Evolutionary conservation across 1,284 basidiomycete genomes (phyloP), one percentile per base, ranked within the genome.

Genomic region (Papiliotrema fonsecae): DNA sequence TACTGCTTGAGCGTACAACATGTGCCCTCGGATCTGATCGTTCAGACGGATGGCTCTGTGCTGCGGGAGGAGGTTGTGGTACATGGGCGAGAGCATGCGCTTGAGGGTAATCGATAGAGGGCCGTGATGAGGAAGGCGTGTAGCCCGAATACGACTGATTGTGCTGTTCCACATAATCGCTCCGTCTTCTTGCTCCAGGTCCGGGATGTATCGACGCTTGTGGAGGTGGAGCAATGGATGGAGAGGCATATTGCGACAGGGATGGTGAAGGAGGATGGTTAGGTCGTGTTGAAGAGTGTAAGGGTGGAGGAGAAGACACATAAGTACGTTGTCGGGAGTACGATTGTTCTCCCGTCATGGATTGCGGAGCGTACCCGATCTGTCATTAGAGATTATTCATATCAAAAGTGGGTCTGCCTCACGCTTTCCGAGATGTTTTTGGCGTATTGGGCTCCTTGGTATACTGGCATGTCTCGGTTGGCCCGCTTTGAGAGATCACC

Each of bases 61-160:
- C 86, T 0, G 79, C 79, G 1, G 88, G 87, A 6, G 90, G 88
- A 0, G 85, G 86, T 19, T 87, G 81, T 30, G 86, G 77, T 6
- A 86, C 76, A 10, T 82, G 79, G 39, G 79, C 57, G 10, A 75
- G 55, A 44, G 64, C 46, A 77, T 81, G 41, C 82, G 80, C 58
- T 84, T 68, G 82, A 2, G 88, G 90, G 58, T 93, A 93, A 67
- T 89, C 88, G 53, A 93, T 86, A 0, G 71, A 54, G 0, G 80
- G 52, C 47, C 57, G 51, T 5, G 61, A 47, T 6, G 52, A 35
- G 28, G 60, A 53, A 25, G 60, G 45, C 14, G 56, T 40, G 44
- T 69, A 74, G 36, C 79, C 77, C 7, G 83, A 80, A 42, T 86
- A 77, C 1, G 84, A 78, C 63, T 87, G 81, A 59, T 83, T 82